Evolutionary conservation across 371 early-diverging fungal genomes (phyloP).

Genomic region (Thermomucor indicae-seudaticae): DNA sequence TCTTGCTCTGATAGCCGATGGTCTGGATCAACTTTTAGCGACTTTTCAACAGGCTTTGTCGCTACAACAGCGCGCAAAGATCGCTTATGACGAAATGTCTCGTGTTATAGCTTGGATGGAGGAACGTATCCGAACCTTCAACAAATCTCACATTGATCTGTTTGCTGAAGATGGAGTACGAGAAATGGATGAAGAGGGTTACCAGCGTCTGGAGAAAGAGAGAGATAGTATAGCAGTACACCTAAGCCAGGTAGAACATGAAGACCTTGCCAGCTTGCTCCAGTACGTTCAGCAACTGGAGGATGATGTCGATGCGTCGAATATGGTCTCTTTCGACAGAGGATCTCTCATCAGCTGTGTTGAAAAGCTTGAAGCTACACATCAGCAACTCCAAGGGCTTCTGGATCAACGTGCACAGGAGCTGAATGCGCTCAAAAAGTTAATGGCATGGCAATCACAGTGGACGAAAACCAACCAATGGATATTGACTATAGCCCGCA

Average conservation of each 20-base stretch:
- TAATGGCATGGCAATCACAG: slow-evolving; percentile 33
- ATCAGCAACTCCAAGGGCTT: slow-evolving; percentile 17
- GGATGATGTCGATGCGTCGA: slow-evolving; percentile 31
- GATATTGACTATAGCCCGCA: slow-evolving; percentile 32
- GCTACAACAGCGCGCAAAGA: slow-evolving; percentile 31
- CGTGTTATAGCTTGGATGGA: slow-evolving; percentile 38
- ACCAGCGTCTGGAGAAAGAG: slow-evolving; percentile 42
- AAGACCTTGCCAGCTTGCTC: slow-evolving; percentile 27
- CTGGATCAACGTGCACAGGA: slow-evolving; percentile 18
- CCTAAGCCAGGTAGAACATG: slow-evolving; percentile 32
- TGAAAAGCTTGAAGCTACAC: slow-evolving; percentile 22
- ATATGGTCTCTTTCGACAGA: slow-evolving; percentile 36
- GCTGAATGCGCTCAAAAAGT: slow-evolving; percentile 27
- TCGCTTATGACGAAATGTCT: slow-evolving; percentile 30
- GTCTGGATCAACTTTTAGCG: slow-evolving; percentile 35
- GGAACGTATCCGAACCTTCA: slow-evolving; percentile 24
- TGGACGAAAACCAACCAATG: slow-evolving; percentile 33
- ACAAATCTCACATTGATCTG: slow-evolving; percentile 14
- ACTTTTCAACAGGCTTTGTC: slow-evolving; percentile 31
- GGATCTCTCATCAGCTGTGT: slow-evolving; percentile 20
- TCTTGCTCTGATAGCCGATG: slow-evolving; percentile 36
- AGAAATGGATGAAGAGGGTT: slow-evolving; percentile 9
- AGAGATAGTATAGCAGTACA: slow-evolving; percentile 28
- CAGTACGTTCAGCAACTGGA: slow-evolving; percentile 27
- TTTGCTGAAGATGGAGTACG: background rate